Conservation (phyloP, 2,329 filamentous ascomycete species). For the Trichoderma koningii region DNA sequence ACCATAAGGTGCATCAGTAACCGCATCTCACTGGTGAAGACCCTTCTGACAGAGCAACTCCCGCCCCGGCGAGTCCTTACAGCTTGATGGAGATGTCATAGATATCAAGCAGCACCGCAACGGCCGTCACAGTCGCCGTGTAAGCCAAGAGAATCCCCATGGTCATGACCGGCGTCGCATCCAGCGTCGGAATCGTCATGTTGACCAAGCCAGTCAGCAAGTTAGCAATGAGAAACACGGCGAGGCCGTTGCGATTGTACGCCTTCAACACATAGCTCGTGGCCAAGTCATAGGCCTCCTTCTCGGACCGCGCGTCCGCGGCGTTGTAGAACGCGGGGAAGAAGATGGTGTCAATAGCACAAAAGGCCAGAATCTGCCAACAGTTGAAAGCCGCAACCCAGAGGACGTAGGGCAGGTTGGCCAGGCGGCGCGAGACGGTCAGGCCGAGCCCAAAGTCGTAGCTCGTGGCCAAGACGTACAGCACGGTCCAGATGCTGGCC, state of each 20-base stretch:
- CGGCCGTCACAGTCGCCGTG: constrained; percentile 63
- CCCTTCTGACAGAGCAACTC: no score
- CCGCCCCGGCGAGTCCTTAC: constrained; percentile 37
- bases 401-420: constrained; percentile 89
- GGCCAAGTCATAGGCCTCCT: constrained; percentile 64
- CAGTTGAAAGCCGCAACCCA: constrained; percentile 94
- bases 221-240: constrained; percentile 84
- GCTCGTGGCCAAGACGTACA: constrained; percentile 71
- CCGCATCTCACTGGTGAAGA: not conserved
- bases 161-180: constrained; percentile 63
- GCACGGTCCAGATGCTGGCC: constrained; percentile 65
- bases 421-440: constrained; percentile 81
- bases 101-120: constrained; percentile 68
- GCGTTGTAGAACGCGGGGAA: constrained; percentile 72
- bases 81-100: constrained; percentile 72
- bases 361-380: constrained; percentile 77
- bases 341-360: constrained; percentile 72
- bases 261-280: constrained; percentile 81
- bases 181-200: constrained; percentile 78
- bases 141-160: constrained; percentile 78
- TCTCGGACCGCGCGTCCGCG: constrained; percentile 57
- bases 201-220: constrained; percentile 88
- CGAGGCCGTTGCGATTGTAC: constrained; percentile 86
- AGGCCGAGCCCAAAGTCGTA: constrained; percentile 71
- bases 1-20: not conserved